Conservation (phyloP, 441 rosid species). For the Arabidopsis hybrid region DNA sequence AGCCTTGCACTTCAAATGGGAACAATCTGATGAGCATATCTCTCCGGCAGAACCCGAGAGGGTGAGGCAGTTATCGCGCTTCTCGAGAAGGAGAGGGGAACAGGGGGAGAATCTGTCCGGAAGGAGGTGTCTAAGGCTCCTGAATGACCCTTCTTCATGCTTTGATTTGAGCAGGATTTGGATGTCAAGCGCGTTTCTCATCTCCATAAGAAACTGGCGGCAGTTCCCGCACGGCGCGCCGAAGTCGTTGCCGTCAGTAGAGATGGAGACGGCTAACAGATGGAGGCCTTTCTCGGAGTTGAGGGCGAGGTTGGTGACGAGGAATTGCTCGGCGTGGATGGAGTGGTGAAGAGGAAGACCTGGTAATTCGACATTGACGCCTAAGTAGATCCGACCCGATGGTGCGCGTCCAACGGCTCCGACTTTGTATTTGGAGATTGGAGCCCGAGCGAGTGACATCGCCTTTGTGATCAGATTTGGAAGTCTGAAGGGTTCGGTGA, state of each 20-base stretch:
- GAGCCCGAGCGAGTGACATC: neutral
- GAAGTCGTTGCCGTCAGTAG: neutral
- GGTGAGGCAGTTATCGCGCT: neutral
- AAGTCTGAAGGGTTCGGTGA: neutral
- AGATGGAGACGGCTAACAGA: slow-evolving; percentile 57
- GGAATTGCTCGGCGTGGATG: no score
- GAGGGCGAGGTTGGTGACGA: no score
- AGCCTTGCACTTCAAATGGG: no score
- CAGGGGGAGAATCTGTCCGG: neutral
- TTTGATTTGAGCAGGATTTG: slow-evolving; percentile 43
- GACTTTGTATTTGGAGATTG: neutral
- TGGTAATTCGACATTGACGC: no score
- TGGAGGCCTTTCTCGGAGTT: neutral
- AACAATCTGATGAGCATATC: no score
- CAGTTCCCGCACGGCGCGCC: slow-evolving; percentile 89
- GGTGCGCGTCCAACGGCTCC: neutral
- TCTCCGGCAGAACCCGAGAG: neutral
- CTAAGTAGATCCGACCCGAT: neutral
- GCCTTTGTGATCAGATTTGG: neutral
- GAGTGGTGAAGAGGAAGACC: no score
- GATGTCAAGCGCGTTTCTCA: slow-evolving; percentile 61
- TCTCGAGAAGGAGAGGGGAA: neutral
- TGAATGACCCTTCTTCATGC: neutral
- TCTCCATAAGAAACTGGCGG: slow-evolving; percentile 82
- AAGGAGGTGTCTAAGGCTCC: neutral